phyloP scores from a whole-genome alignment of 257 asterid species.

The Nicotiana tabacum region DNA sequence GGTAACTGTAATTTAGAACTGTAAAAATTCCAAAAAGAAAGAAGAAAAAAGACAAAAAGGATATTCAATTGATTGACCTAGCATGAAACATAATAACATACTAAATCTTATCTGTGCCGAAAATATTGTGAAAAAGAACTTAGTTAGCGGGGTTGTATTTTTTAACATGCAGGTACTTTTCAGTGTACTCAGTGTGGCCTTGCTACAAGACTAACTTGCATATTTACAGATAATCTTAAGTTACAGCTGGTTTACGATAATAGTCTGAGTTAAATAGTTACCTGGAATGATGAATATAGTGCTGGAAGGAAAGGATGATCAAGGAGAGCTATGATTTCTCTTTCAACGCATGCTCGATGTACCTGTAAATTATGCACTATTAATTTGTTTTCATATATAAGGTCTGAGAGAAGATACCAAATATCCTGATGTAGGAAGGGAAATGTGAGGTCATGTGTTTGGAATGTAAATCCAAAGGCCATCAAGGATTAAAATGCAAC shows the following conservation, averaged over 20 bases:
- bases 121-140: neutral
- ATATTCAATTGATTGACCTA: neutral
- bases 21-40: neutral
- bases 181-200: neutral
- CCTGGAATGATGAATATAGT: constrained; percentile 90
- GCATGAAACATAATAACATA: neutral
- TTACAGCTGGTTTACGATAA: constrained; percentile 6
- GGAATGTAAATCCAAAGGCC: neutral
- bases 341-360: constrained; percentile 92
- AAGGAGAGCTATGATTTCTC: constrained; percentile 81
- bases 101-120: neutral
- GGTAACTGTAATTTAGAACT: neutral
- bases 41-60: neutral
- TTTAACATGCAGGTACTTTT: neutral
- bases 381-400: neutral
- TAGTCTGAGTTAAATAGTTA: constrained; percentile 19
- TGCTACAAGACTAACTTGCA: neutral
- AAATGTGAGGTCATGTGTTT: constrained; percentile 1
- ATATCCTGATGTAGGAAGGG: neutral
- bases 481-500: neutral
- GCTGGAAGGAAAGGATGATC: constrained; percentile 99
- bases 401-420: neutral
- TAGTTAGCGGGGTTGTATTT: neutral
- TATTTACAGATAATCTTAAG: neutral
- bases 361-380: constrained; percentile 47